Percentiles rank a stretch among this genome's conserved stretches.
These are phyloP conservation scores for Hypoxylon rubiginosum DNA, from an alignment of 2,329 filamentous ascomycete genomes.

Conservation along the genomic window DNA sequence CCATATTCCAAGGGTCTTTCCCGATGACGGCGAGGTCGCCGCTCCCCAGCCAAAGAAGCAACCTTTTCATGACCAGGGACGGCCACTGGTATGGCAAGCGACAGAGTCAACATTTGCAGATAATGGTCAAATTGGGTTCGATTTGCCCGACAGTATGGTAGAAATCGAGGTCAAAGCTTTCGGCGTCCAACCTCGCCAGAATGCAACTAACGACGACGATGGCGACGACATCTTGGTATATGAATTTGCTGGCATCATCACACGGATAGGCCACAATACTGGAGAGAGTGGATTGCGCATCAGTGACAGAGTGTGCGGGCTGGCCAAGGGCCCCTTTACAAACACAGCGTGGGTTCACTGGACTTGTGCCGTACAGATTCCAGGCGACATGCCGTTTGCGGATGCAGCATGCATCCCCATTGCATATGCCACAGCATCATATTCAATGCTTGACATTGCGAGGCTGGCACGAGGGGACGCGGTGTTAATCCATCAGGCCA, in stretches of 20 bases:
- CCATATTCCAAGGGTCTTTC: conserved; percentile 30
- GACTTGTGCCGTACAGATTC: too few species aligned
- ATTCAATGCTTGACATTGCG: too few species aligned
- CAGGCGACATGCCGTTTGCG: too few species aligned
- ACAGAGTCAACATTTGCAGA: too few species aligned
- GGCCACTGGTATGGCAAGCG: conserved; percentile 31
- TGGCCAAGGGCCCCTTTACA: neutral
- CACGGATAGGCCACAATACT: neutral
- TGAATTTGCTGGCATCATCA: neutral
- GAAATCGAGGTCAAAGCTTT: neutral
- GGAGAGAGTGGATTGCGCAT: neutral
- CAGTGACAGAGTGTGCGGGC: neutral
- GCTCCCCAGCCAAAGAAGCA: conserved; percentile 5
- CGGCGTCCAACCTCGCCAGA: neutral
- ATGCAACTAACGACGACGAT: neutral
- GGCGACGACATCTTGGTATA: neutral
- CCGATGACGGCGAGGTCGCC: conserved; percentile 5
- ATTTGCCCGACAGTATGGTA: neutral
- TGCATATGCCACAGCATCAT: too few species aligned
- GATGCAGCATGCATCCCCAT: too few species aligned
- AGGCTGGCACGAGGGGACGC: too few species aligned
- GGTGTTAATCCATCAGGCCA: too few species aligned
- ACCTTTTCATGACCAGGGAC: conserved; percentile 25
- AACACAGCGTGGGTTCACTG: too few species aligned
- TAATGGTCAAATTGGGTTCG: neutral